Conservation (phyloP, 768 basidiomycete genomes). For the Collybiopsis luxurians region DNA sequence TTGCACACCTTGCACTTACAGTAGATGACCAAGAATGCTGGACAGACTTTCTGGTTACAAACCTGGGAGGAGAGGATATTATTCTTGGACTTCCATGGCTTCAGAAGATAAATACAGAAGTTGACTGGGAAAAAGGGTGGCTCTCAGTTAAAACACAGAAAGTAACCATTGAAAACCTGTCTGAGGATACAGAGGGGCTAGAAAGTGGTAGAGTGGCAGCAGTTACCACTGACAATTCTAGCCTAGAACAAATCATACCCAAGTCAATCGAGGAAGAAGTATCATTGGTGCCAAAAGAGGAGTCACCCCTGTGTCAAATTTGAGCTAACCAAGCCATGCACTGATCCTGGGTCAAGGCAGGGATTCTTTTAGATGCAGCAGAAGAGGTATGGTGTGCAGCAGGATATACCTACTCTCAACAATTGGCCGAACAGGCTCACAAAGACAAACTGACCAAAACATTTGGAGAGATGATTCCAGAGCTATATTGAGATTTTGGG, state of each 20-base stretch:
- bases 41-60: too few species aligned
- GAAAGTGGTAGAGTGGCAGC: neutral
- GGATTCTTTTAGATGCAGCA: too few species aligned
- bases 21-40: too few species aligned
- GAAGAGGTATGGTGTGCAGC: too few species aligned
- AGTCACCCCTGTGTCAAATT: neutral
- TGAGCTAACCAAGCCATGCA: neutral
- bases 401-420: neutral
- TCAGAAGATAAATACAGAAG: too few species aligned
- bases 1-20: conserved; percentile 14
- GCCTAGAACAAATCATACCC: neutral
- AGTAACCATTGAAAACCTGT: too few species aligned
- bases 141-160: too few species aligned
- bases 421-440: neutral
- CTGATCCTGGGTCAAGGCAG: too few species aligned
- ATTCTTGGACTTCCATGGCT: too few species aligned
- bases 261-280: neutral
- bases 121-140: too few species aligned
- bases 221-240: neutral
- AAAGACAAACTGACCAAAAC: neutral
- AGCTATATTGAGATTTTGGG: conserved; percentile 14
- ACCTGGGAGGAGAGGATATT: too few species aligned
- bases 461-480: conserved; percentile 1
- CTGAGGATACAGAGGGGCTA: too few species aligned
- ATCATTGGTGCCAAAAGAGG: neutral